Evolutionary conservation across 1,139 yeast genomes (phyloP), one percentile per base, ranked within the genome.

Genomic region (Debaryomycetaceae sp.): DNA sequence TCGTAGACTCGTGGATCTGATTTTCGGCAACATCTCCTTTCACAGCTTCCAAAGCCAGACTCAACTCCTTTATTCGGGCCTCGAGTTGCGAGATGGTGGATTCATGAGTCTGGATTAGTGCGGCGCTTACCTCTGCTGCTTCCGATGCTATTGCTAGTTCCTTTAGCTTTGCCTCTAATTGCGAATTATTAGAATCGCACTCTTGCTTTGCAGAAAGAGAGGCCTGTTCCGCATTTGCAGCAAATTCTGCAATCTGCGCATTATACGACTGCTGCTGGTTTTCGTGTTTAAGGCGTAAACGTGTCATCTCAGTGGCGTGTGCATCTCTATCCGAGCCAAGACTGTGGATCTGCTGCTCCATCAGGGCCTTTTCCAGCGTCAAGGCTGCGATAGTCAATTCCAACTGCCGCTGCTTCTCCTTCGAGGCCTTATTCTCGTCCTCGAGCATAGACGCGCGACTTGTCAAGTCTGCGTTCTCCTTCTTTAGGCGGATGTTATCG

Each of bases 401-500:
- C 23, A 24, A 29, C 34, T 11, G 25, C 32, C 5, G n/a, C n/a
- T n/a, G n/a, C n/a, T n/a, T n/a, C n/a, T 30, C 28, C 5, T n/a
- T 4, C 4, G 40, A 27, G 13, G 26, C 25, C 4, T 27, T 25
- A 21, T 36, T 38, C 24, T 28, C 33, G 4, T 30, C 28, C n/a
- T 11, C 20, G 16, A 4, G 38, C 27, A 11, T 18, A 18, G 20
- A 18, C 10, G 10, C 20, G 20, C 20, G 28, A 21, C 8, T 26
- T 25, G 23, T 34, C 37, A 49, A 30, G 23, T 53, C 56, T 5
- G 40, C 37, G 32, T 50, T 55, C 27, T 54, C 61, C 30, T 50
- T 53, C 28, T 51, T 49, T 16, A 62, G 47, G 25, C 67, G 44
- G 6, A 63, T 54, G 34, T 62, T 62, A 31, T 63, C 69, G 32